Evolutionary conservation across 1,139 yeast genomes (phyloP).

Genomic region (Kurtzmaniella quercitrusa): DNA sequence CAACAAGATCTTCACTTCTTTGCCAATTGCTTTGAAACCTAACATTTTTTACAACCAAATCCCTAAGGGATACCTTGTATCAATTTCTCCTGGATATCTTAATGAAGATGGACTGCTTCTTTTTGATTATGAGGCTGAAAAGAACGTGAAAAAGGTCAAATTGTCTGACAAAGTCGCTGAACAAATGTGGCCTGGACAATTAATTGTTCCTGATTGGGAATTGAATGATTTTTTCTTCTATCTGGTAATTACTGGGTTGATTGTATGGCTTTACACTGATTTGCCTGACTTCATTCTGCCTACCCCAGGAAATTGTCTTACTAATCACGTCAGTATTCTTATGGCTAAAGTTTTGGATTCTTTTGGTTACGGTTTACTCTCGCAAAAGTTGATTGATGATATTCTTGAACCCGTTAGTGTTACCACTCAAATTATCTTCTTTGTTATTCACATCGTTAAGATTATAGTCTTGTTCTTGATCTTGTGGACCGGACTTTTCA

Average conservation of each 20-base stretch:
- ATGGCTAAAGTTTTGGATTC: constrained; percentile 29
- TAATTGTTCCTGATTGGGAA: constrained; percentile 79
- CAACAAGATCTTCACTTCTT: constrained; percentile 52
- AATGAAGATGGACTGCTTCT: constrained; percentile 80
- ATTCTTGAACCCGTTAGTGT: constrained; percentile 34
- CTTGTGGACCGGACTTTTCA: constrained; percentile 67
- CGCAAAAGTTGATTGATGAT: constrained; percentile 46
- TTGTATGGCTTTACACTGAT: constrained; percentile 85
- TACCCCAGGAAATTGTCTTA: constrained; percentile 84
- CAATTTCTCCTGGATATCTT: constrained; percentile 77
- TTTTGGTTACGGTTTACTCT: constrained; percentile 33
- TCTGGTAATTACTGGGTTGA: constrained; percentile 41
- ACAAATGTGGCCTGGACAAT: constrained; percentile 84
- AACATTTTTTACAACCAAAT: constrained; percentile 59
- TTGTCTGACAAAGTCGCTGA: constrained; percentile 49
- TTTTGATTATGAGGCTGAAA: constrained; percentile 57
- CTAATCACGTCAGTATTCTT: constrained; percentile 52
- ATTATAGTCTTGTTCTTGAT: constrained; percentile 50
- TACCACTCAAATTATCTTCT: constrained; percentile 63
- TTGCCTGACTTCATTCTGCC: constrained; percentile 86
- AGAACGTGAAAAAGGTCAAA: constrained; percentile 41
- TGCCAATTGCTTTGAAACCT: constrained; percentile 80
- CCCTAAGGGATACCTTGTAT: constrained; percentile 66
- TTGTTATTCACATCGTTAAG: constrained; percentile 67
- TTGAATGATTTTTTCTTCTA: constrained; percentile 47